phyloP scores from a whole-genome alignment of 2,329 filamentous ascomycete species.

The Pseudonectria buxi region DNA sequence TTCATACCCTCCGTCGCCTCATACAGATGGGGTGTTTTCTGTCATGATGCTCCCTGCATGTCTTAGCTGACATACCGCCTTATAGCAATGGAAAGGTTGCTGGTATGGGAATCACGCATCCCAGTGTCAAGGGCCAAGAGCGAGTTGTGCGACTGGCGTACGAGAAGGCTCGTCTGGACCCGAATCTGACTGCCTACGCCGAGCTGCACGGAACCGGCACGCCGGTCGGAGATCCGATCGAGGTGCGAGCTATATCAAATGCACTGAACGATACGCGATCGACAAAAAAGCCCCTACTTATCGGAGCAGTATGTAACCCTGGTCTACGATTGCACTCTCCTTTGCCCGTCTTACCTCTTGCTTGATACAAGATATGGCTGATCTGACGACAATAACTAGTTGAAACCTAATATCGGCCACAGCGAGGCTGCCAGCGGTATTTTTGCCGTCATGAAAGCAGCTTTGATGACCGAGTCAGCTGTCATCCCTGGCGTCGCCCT shows the following conservation, averaged over 20 bases:
- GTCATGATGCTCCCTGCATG: too few relatives aligned
- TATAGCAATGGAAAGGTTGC: slow-evolving; percentile 4
- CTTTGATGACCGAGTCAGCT: slow-evolving; percentile 14
- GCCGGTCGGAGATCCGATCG: background rate
- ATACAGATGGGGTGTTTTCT: too few relatives aligned
- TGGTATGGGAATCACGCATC: slow-evolving; percentile 20
- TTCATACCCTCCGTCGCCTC: too few relatives aligned
- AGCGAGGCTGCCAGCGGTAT: slow-evolving; percentile 16
- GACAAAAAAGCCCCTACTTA: slow-evolving; percentile 4
- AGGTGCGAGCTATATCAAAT: slow-evolving; percentile 1
- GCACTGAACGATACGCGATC: slow-evolving; percentile 4
- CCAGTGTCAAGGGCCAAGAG: slow-evolving; percentile 1
- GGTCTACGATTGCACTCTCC: too few relatives aligned
- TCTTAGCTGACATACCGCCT: too few relatives aligned
- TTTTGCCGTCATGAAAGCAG: slow-evolving; percentile 17
- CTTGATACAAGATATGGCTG: too few relatives aligned
- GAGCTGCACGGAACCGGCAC: background rate
- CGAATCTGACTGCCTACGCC: background rate
- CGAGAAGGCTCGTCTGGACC: background rate
- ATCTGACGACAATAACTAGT: too few relatives aligned
- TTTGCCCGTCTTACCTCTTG: too few relatives aligned
- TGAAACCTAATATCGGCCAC: slow-evolving; percentile 24
- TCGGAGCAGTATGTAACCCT: too few relatives aligned
- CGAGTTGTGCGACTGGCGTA: background rate
- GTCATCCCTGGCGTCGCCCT: slow-evolving; percentile 14